These are phyloP conservation scores for Puccinellia tenuiflora DNA, from an alignment of 176 grass and related monocot species.

Conservation along the genomic window DNA sequence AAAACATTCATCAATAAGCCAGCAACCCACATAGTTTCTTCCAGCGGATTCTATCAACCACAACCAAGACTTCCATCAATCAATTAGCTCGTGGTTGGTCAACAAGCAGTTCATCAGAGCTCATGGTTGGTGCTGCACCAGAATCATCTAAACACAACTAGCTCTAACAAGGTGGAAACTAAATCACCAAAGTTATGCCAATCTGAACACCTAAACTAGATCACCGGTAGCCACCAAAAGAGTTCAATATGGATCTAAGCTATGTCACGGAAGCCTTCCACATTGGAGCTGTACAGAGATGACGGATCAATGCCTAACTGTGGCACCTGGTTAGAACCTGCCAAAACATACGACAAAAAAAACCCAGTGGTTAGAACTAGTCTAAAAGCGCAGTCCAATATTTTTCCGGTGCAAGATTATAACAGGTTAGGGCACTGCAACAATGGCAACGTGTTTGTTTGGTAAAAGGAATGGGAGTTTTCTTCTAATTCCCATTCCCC, in stretches of 20 bases:
- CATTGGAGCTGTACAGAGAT: slow-evolving; percentile 40
- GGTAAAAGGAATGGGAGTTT: too few relatives aligned
- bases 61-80: not conserved
- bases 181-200: not conserved
- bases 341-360: not conserved
- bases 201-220: slow-evolving; percentile 32
- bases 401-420: not conserved
- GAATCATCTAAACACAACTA: slow-evolving; percentile 34
- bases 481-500: too few relatives aligned
- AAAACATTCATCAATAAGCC: not conserved
- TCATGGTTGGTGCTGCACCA: not conserved
- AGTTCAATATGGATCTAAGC: slow-evolving; percentile 22
- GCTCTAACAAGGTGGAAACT: slow-evolving; percentile 26
- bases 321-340: slow-evolving; percentile 22
- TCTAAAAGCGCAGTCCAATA: not conserved
- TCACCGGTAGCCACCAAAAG: slow-evolving; percentile 18
- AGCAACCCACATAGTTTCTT: not conserved
- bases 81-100: too few relatives aligned
- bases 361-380: slow-evolving; percentile 13
- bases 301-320: slow-evolving; percentile 10
- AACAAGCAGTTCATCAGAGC: slow-evolving; percentile 9
- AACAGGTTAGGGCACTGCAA: not conserved
- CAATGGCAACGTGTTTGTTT: too few relatives aligned
- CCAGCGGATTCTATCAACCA: not conserved
- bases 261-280: slow-evolving; percentile 25